Evolutionary conservation across 257 asterid species (phyloP), one percentile per base, ranked within the genome.

Genomic region (Pogostemon cablin): DNA sequence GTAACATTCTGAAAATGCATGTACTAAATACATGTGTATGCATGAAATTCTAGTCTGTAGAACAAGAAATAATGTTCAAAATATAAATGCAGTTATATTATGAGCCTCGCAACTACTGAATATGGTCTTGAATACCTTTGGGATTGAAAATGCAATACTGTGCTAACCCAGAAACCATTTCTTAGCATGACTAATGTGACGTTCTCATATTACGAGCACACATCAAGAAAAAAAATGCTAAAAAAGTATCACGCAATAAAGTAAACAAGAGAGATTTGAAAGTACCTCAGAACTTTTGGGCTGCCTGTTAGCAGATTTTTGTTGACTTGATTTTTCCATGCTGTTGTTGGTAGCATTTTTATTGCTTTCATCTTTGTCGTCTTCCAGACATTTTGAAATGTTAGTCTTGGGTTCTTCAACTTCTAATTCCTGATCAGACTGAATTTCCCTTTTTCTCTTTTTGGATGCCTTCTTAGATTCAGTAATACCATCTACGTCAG

Each of bases 391-490:
- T 77, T 86, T 87, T 43, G 84, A 73, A 78, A 86, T 93, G 75
- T 88, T 89, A 44, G 87, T 71, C 72, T 89, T 91, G 7, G 90
- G 73, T 75, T 89, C 88, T 79, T 82, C 85, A 65, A 64, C 71
- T 34, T 63, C 79, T 61, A 56, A 75, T 67, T 71, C 93, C 68
- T 78, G 76, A 69, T 55, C 69, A 55, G 83, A 69, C 55, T 81
- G 75, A 54, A 62, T 69, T 55, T 78, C 87, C 75, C 85, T 77
- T 85, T 88, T 93, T 69, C 96, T 86, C 82, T 93, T 93, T 83
- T 90, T 90, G 55, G 86, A 80, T 61, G 77, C 78, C 79, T 84
- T 77, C 58, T 81, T 64, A 50, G 82, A 78, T 79, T 84, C 83
- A 38, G 66, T 38, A 74, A 52, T 78, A 48, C 65, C 86, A 74